Conservation (phyloP, 192 early-diverging fungal species). For the Powellomyces hirtus region DNA sequence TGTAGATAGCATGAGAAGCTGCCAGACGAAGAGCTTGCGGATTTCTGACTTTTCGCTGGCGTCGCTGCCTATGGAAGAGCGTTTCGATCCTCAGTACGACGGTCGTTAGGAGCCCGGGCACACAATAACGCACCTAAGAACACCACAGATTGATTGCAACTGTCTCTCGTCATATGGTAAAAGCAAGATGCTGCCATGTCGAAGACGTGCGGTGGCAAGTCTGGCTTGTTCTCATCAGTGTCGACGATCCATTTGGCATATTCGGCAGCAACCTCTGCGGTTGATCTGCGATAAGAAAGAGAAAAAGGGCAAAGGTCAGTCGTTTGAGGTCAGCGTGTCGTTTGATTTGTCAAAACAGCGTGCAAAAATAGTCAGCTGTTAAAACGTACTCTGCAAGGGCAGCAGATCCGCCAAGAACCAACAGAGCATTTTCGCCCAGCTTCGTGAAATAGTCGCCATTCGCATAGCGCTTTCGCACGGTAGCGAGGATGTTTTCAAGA, state of each 20-base stretch:
- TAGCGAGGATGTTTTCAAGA: slow-evolving; percentile 15
- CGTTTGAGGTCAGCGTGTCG: background rate
- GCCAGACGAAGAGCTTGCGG: slow-evolving; percentile 23
- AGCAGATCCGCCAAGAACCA: slow-evolving; percentile 18
- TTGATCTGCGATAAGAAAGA: slow-evolving; percentile 3
- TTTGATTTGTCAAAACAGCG: no score
- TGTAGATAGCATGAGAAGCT: slow-evolving; percentile 17
- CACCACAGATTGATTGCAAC: slow-evolving; percentile 25
- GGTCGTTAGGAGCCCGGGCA: background rate
- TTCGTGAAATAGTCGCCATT: slow-evolving; percentile 26
- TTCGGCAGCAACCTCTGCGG: slow-evolving; percentile 18
- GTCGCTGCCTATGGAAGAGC: no score
- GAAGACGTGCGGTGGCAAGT: slow-evolving; percentile 25
- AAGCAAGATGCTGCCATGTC: slow-evolving; percentile 28
- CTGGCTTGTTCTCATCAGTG: slow-evolving; percentile 2
- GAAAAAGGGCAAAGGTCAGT: background rate
- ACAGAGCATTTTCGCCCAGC: slow-evolving; percentile 20
- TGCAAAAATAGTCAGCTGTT: background rate
- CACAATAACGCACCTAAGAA: slow-evolving; percentile 6
- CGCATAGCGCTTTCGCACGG: slow-evolving; percentile 6
- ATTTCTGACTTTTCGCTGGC: slow-evolving; percentile 24
- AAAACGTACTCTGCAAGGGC: slow-evolving; percentile 6
- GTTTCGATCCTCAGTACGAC: background rate
- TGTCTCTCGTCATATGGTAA: slow-evolving; percentile 28
- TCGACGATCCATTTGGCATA: slow-evolving; percentile 25